These are phyloP conservation scores for Tricholoma sp. DNA, from an alignment of 768 basidiomycete species.

Conservation along the genomic window DNA sequence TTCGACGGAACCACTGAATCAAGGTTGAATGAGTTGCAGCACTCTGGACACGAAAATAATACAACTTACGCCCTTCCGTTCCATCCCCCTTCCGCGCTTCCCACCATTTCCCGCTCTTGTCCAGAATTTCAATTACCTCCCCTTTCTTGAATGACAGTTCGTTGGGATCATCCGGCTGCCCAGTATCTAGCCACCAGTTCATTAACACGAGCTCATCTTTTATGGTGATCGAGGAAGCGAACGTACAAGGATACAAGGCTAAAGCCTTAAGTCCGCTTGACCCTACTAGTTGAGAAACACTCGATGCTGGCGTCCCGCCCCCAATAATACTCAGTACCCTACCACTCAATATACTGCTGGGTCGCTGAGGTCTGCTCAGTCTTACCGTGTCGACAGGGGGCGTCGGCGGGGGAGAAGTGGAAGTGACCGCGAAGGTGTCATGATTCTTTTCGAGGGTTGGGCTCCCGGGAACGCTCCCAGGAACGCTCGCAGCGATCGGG, in stretches of 20 bases:
- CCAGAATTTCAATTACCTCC: conserved; percentile 76
- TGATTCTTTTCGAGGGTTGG: not conserved
- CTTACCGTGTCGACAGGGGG: not conserved
- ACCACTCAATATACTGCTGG: not conserved
- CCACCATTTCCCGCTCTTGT: conserved; percentile 86
- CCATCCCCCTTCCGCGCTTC: conserved; percentile 68
- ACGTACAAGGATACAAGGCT: conserved; percentile 11
- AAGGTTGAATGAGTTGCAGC: not conserved
- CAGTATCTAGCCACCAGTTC: conserved; percentile 48
- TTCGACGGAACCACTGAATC: not conserved
- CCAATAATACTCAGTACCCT: not conserved
- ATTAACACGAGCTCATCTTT: not conserved
- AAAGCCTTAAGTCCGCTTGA: not conserved
- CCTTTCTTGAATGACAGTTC: conserved; percentile 86
- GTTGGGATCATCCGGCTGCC: conserved; percentile 72
- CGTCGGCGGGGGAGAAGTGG: not conserved
- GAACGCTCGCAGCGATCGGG: no score
- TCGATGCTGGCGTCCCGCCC: not conserved
- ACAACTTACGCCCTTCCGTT: conserved; percentile 54
- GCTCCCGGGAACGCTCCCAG: not conserved
- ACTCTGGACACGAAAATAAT: not conserved
- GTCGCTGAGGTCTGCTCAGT: not conserved
- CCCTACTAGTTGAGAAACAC: not conserved
- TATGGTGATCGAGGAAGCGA: not conserved
- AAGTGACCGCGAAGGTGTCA: not conserved